phyloP scores from a whole-genome alignment of 2,329 filamentous ascomycete species.

The Helotiales sp. region DNA sequence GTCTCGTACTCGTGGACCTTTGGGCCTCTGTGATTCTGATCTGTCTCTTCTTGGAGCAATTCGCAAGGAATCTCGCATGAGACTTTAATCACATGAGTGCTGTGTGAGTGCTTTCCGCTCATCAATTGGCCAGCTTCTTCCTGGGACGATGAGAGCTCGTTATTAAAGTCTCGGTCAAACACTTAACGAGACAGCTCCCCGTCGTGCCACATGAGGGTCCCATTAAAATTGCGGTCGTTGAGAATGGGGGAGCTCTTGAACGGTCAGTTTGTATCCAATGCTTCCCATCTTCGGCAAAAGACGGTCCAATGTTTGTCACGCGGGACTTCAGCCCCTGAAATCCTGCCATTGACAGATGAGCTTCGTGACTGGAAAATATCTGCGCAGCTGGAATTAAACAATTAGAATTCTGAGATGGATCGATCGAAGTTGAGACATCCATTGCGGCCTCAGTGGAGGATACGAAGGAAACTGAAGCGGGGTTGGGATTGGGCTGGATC shows the following conservation, averaged over 20 bases:
- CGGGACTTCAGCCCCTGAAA: conserved; percentile 22
- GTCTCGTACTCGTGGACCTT: conserved; percentile 30
- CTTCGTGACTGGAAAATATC: conserved; percentile 17
- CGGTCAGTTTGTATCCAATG: conserved; percentile 33
- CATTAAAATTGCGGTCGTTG: conserved; percentile 10
- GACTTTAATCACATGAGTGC: conserved; percentile 41
- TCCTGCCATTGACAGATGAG: conserved; percentile 12
- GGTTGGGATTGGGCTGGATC: background rate
- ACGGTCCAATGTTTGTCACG: conserved; percentile 29
- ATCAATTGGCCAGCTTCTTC: conserved; percentile 30
- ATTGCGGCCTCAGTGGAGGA: background rate
- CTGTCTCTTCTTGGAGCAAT: conserved; percentile 12
- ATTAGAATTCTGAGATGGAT: conserved; percentile 7
- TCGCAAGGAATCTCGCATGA: conserved; percentile 39
- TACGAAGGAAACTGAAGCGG: conserved; percentile 6
- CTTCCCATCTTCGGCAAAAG: conserved; percentile 27
- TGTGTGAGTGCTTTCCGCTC: conserved; percentile 36
- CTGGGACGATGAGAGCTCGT: conserved; percentile 26
- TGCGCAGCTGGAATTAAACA: conserved; percentile 5
- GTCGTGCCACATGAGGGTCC: background rate
- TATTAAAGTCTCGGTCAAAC: conserved; percentile 22
- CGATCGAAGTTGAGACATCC: conserved; percentile 7
- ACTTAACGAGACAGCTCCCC: background rate
- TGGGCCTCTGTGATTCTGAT: conserved; percentile 15
- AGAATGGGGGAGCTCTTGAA: conserved; percentile 7